Conservation (phyloP, 1,284 basidiomycete species). For the Ceratobasidium sp. region DNA sequence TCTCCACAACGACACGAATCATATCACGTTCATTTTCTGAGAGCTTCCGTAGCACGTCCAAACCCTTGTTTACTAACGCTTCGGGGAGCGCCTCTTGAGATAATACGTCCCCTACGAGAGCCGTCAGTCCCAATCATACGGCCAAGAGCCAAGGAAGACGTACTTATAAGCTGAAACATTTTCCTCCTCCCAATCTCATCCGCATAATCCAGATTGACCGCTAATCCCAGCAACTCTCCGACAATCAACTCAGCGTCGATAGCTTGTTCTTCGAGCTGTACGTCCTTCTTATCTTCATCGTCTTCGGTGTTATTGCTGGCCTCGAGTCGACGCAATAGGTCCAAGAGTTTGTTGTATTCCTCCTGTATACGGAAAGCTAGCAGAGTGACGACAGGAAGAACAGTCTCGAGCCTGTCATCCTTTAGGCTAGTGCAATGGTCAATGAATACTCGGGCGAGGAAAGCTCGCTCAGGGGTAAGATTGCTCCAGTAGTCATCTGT, state of each 20-base stretch:
- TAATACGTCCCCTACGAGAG: slow-evolving; percentile 76
- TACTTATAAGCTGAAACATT: slow-evolving; percentile 86
- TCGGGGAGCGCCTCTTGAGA: slow-evolving; percentile 82
- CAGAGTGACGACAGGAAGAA: slow-evolving; percentile 87
- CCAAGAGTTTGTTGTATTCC: slow-evolving; percentile 74
- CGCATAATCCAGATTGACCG: slow-evolving; percentile 86
- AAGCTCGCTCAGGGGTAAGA: slow-evolving; percentile 81
- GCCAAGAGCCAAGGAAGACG: slow-evolving; percentile 48
- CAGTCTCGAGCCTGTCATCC: slow-evolving; percentile 71
- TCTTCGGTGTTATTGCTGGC: slow-evolving; percentile 49
- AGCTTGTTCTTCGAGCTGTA: slow-evolving; percentile 60
- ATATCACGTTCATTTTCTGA: slow-evolving; percentile 88
- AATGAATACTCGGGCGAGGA: slow-evolving; percentile 85
- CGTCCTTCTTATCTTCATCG: slow-evolving; percentile 57
- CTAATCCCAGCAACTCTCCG: slow-evolving; percentile 80
- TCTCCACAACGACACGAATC: slow-evolving; percentile 92
- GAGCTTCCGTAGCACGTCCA: slow-evolving; percentile 88
- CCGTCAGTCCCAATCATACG: not conserved
- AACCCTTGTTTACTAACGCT: slow-evolving; percentile 75
- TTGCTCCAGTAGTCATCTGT: slow-evolving; percentile 77
- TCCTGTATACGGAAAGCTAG: slow-evolving; percentile 87
- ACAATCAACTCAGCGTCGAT: slow-evolving; percentile 71
- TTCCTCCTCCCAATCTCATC: slow-evolving; percentile 95
- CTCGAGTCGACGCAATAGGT: slow-evolving; percentile 54
- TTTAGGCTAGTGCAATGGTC: slow-evolving; percentile 75